Conservation (phyloP, 495 filamentous ascomycete species). For the Venustampulla echinocandica region DNA sequence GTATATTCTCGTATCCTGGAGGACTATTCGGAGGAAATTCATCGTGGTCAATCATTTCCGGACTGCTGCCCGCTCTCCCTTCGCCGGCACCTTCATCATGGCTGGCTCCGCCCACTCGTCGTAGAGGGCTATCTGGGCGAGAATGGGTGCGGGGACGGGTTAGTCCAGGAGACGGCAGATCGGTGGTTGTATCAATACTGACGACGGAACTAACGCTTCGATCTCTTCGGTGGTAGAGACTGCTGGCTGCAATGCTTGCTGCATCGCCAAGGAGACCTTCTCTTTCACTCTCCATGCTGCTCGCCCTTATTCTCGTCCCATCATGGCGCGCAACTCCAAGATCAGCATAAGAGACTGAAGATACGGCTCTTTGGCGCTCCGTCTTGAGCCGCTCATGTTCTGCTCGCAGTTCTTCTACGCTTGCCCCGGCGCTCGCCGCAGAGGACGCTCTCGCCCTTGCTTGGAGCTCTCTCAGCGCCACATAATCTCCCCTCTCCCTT, state of each 20-base stretch:
- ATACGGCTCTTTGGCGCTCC: conserved; percentile 64
- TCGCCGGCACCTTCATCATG: neutral
- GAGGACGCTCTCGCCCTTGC: conserved; percentile 27
- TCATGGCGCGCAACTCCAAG: conserved; percentile 83
- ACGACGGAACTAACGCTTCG: conserved; percentile 37
- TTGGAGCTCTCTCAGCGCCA: conserved; percentile 52
- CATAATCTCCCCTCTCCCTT: conserved; percentile 55
- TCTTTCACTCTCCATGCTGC: conserved; percentile 68
- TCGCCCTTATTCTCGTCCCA: conserved; percentile 75
- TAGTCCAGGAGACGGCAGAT: conserved; percentile 14
- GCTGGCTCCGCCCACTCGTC: neutral
- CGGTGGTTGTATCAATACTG: conserved; percentile 36
- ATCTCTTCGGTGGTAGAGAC: conserved; percentile 31
- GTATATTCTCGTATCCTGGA: conserved; percentile 48
- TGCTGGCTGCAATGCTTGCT: conserved; percentile 43
- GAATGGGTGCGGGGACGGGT: conserved; percentile 20
- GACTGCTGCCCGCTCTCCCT: conserved; percentile 21
- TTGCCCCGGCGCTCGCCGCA: conserved; percentile 16
- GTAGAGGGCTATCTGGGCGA: conserved; percentile 11
- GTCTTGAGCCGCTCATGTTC: conserved; percentile 56
- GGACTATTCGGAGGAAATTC: conserved; percentile 37
- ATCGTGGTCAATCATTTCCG: conserved; percentile 26
- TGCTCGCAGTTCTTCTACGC: conserved; percentile 46
- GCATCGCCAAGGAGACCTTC: conserved; percentile 65
- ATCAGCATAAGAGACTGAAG: conserved; percentile 77